Percentiles rank a stretch among this genome's conserved stretches.
Evolutionary conservation across 495 filamentous ascomycete species (phyloP).

Genomic region (Lindgomyces ingoldianus): DNA sequence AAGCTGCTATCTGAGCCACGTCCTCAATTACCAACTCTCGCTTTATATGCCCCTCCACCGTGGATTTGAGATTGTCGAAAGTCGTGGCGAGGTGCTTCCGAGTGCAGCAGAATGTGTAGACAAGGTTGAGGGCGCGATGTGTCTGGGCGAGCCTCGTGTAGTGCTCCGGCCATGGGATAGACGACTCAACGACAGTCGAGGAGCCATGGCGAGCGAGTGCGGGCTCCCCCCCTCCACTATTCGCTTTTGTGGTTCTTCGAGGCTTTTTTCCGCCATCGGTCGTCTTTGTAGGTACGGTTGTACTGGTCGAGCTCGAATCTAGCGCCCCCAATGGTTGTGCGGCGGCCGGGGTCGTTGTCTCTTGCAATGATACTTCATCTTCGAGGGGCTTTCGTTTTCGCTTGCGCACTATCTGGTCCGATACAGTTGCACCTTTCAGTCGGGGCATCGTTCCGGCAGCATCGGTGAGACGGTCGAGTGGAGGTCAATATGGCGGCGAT

Average conservation of each 20-base stretch:
- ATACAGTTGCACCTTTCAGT: slow-evolving; percentile 58
- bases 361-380: slow-evolving; percentile 15
- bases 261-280: slow-evolving; percentile 58
- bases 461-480: not conserved
- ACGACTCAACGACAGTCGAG: slow-evolving; percentile 49
- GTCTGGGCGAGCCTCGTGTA: slow-evolving; percentile 74
- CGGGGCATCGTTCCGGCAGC: slow-evolving; percentile 51
- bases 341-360: slow-evolving; percentile 10
- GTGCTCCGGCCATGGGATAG: slow-evolving; percentile 69
- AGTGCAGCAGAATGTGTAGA: slow-evolving; percentile 92
- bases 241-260: slow-evolving; percentile 42
- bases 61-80: slow-evolving; percentile 78
- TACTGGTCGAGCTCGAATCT: slow-evolving; percentile 35
- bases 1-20: slow-evolving; percentile 74
- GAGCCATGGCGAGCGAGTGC: slow-evolving; percentile 46
- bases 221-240: slow-evolving; percentile 37
- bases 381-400: slow-evolving; percentile 53
- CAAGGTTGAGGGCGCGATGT: slow-evolving; percentile 83
- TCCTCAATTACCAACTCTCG: slow-evolving; percentile 70
- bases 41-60: slow-evolving; percentile 82
- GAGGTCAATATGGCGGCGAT: not conserved
- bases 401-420: slow-evolving; percentile 56
- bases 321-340: too few relatives aligned
- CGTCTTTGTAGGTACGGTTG: slow-evolving; percentile 54
- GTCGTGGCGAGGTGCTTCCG: slow-evolving; percentile 90